Base-by-base conservation (phyloP, 306 rosid species). In the Ammopiptanthus mongolicus region DNA sequence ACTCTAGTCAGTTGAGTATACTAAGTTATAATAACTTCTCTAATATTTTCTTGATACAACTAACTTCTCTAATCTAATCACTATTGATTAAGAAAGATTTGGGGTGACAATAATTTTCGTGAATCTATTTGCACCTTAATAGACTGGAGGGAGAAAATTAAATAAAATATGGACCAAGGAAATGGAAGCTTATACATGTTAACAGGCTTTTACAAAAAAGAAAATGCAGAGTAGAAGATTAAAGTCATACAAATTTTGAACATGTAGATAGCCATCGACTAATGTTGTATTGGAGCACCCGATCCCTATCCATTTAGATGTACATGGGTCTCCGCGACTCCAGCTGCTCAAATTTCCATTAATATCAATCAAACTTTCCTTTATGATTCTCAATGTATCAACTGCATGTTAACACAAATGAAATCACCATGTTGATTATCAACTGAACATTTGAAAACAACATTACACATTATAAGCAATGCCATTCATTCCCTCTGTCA, bases 241-340 rank as follows among this genome's bases (percentile, higher is more conserved):
- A 63, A 79, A 82, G 76, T 18, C 85, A 19, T 92, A 95, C 99
- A 95, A 63, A 81, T 76, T 72, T 75, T 18, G 29, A 80, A 95
- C 88, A 73, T 92, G 97, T 12, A 75, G 88, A 82, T 81, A 81
- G 51, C 78, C 86, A 82, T 87, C 90, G 0, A 0, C 69, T 11
- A 81, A 63, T 59, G 86, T 44, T 19, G 0, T 41, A 37, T 87
- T 82, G 86, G 50, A 59, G 90, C 99, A 95, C 29, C 65, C 0
- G 86, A 95, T 86, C n/a, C 99, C 96, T 15, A 78, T 87, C 99
- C 99, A 95, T 5, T 80, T 81, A 6, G 88, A 76, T 5, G 64
- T 68, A 72, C 99, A 95, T 19, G 99, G 97, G 36, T 95, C 99
- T 57, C 97, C 97, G n/a, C 15, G 28, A 73, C 73, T 82, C 99